Conservation (phyloP, 1,139 yeast genomes). For the Yamadazyma trypodendri region DNA sequence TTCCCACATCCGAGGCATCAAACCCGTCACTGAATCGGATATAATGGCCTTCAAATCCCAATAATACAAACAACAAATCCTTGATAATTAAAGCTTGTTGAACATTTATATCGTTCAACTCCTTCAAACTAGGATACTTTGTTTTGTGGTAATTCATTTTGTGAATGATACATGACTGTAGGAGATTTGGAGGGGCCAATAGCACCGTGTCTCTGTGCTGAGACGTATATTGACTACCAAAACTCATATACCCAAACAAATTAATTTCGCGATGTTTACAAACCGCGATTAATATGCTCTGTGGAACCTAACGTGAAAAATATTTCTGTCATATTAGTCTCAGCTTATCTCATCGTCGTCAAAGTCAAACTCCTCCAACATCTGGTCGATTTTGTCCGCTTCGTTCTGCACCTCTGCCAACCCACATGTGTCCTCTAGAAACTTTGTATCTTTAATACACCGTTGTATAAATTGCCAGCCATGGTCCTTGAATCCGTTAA, state of each 20-base stretch:
- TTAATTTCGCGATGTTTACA: neutral
- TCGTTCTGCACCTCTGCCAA: slow-evolving; percentile 66
- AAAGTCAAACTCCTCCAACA: slow-evolving; percentile 40
- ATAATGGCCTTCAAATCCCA: slow-evolving; percentile 80
- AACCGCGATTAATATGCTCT: neutral
- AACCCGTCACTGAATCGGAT: slow-evolving; percentile 66
- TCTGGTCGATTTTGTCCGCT: slow-evolving; percentile 61
- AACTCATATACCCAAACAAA: neutral
- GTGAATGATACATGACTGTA: slow-evolving; percentile 18
- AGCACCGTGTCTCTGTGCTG: slow-evolving; percentile 8
- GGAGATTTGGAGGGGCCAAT: slow-evolving; percentile 17
- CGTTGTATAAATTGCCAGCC: slow-evolving; percentile 81
- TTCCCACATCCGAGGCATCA: slow-evolving; percentile 38
- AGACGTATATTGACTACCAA: slow-evolving; percentile 2
- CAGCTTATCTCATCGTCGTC: slow-evolving; percentile 20
- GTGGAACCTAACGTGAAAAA: no score
- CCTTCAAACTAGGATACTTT: slow-evolving; percentile 45
- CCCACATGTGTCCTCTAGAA: slow-evolving; percentile 77
- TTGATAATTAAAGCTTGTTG: slow-evolving; percentile 74
- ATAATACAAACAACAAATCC: slow-evolving; percentile 66
- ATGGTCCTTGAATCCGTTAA: slow-evolving; percentile 43
- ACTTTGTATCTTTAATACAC: slow-evolving; percentile 65
- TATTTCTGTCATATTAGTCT: no score
- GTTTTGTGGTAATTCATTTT: slow-evolving; percentile 18
- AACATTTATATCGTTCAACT: slow-evolving; percentile 40